phyloP scores from a whole-genome alignment of 2,329 filamentous ascomycete species.

The Trichophyton benhamiae region DNA sequence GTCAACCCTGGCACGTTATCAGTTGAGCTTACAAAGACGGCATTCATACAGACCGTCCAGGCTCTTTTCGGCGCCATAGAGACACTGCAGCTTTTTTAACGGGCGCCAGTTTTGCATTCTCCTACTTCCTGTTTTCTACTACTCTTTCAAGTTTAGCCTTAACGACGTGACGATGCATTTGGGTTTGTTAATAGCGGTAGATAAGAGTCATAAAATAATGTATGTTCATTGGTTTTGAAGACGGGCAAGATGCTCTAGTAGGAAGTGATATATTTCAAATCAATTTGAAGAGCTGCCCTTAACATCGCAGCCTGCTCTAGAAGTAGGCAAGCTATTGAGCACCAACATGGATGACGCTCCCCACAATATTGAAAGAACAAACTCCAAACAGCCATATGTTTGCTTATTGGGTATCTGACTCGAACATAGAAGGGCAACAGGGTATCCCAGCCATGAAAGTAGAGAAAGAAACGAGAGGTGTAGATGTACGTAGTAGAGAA shows the following conservation, averaged over 20 bases:
- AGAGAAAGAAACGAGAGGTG: not conserved
- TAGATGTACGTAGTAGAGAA: no score
- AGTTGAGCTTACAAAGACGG: constrained; percentile 14
- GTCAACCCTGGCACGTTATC: constrained; percentile 23
- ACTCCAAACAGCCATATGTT: not conserved
- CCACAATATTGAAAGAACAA: not conserved
- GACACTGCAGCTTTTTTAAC: constrained; percentile 12
- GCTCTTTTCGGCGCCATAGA: constrained; percentile 16
- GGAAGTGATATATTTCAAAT: no score
- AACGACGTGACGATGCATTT: constrained; percentile 2
- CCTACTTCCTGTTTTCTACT: not conserved
- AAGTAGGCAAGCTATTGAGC: not conserved
- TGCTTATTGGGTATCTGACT: constrained; percentile 1
- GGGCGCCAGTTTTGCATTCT: not conserved
- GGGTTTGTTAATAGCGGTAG: not conserved
- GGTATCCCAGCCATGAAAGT: not conserved
- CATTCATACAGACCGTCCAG: constrained; percentile 18
- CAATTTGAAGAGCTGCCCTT: no score
- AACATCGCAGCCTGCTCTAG: not conserved
- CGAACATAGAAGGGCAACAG: not conserved
- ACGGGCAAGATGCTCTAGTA: no score
- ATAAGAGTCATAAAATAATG: not conserved
- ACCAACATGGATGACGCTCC: not conserved
- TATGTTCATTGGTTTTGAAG: no score
- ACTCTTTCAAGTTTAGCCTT: not conserved